Percentiles rank a stretch among this genome's conserved stretches.
phyloP scores from a whole-genome alignment of 331 rosid genomes.

The Quercus phellos region DNA sequence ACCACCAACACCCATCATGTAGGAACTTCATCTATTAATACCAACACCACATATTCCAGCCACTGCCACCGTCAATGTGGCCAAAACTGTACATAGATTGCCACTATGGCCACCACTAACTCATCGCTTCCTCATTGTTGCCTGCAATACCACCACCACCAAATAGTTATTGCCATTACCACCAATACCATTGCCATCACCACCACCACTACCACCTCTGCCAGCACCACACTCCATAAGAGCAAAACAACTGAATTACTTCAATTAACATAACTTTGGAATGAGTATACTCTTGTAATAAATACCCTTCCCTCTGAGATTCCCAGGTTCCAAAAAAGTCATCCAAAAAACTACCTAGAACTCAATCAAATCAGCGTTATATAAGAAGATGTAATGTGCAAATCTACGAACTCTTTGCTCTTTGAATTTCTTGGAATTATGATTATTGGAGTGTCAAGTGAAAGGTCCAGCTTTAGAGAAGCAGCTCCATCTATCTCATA shows the following conservation, averaged over 20 bases:
- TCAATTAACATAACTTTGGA: background rate
- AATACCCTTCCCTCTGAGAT: background rate
- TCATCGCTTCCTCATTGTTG: background rate
- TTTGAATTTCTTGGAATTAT: slow-evolving; percentile 76
- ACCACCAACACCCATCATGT: background rate
- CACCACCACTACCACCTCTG: background rate
- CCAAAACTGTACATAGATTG: background rate
- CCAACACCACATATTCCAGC: background rate
- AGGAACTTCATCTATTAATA: background rate
- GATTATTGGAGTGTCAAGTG: slow-evolving; percentile 91
- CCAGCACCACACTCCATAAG: background rate
- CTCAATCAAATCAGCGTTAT: background rate
- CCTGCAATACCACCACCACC: background rate
- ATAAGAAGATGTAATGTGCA: slow-evolving; percentile 3
- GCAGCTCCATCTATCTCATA: slow-evolving; percentile 93
- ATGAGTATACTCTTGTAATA: background rate
- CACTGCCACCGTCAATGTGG: background rate
- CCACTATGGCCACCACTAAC: background rate
- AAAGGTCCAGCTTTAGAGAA: slow-evolving; percentile 82
- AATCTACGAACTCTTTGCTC: slow-evolving; percentile 80
- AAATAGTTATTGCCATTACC: background rate
- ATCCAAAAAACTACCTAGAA: background rate
- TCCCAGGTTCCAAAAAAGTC: background rate
- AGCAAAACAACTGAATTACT: background rate
- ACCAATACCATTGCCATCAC: background rate